A percentile compares a stretch with the other conserved stretches of the same genome.
phyloP scores from a whole-genome alignment of 2,329 filamentous ascomycete species.

The Venturiaceae sp. region DNA sequence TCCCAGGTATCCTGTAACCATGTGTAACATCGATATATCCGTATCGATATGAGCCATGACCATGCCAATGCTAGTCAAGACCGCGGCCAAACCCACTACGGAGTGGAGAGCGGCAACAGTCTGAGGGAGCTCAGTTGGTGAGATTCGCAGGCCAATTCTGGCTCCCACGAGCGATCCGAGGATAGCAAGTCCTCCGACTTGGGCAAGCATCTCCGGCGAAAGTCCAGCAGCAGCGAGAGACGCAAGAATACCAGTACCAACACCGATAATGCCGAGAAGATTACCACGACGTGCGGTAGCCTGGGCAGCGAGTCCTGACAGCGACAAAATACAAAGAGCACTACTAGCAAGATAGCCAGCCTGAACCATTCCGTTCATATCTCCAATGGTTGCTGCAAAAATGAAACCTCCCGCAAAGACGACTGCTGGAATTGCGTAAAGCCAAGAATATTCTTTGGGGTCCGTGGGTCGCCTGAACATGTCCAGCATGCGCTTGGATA shows the following conservation, averaged over 20 bases:
- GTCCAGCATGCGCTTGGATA: slow-evolving; percentile 88
- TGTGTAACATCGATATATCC: slow-evolving; percentile 65
- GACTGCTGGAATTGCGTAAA: slow-evolving; percentile 68
- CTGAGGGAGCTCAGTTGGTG: slow-evolving; percentile 78
- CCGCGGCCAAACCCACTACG: slow-evolving; percentile 79
- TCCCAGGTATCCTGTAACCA: slow-evolving; percentile 78
- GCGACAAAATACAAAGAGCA: slow-evolving; percentile 72
- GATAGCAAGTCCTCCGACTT: slow-evolving; percentile 69
- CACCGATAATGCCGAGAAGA: slow-evolving; percentile 76
- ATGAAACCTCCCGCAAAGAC: slow-evolving; percentile 75
- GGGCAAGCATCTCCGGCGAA: slow-evolving; percentile 64
- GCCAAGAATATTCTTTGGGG: slow-evolving; percentile 78
- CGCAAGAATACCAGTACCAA: slow-evolving; percentile 71
- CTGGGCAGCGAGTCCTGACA: slow-evolving; percentile 75
- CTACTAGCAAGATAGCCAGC: slow-evolving; percentile 82
- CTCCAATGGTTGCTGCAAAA: slow-evolving; percentile 66
- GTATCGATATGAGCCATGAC: slow-evolving; percentile 61
- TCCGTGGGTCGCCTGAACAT: slow-evolving; percentile 58
- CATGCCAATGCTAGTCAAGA: slow-evolving; percentile 79
- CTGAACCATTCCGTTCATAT: slow-evolving; percentile 70
- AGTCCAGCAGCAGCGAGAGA: slow-evolving; percentile 77
- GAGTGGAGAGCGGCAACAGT: slow-evolving; percentile 85
- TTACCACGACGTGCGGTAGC: slow-evolving; percentile 77
- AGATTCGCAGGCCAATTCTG: slow-evolving; percentile 76
- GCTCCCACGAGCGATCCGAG: slow-evolving; percentile 61